Evolutionary conservation across 108 stramenopile genomes (phyloP), one percentile per base, ranked within the genome.

Genomic region (Nannochloropsis gaditana): DNA sequence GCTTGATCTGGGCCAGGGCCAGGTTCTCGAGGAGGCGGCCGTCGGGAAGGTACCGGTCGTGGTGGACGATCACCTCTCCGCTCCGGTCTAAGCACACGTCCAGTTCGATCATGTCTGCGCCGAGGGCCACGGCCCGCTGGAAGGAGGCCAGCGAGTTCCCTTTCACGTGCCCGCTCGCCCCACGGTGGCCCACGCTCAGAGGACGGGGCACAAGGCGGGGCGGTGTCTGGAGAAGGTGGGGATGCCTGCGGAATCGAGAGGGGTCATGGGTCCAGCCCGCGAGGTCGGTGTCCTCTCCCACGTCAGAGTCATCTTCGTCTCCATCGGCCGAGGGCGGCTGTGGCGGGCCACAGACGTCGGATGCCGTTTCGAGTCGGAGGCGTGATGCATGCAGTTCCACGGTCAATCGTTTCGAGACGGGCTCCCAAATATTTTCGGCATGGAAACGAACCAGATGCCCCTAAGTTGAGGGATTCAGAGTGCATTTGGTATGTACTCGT

Each of bases 41-140:
- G n/a, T 73, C 59, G 3, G 59, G 59, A 15, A 73, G 8, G 59
- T 73, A 73, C 8, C 59, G 59, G 6, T 73, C 59, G 6, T 73
- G 59, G 59, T 73, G 59, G 19, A 73, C 59, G 19, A 73, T n/a
- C 59, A 73, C 15, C 15, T 73, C 59, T n/a, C 59, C 59, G 19
- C 19, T n/a, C 59, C 59, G 59, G 59, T 73, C 59, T 15, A 73
- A n/a, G 59, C 59, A 73, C 59, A 73, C 59, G 59, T 73, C 59
- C 59, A 73, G n/a, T n/a, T 73, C 59, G n/a, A 73, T 73, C 59
- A 73, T 73, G n/a, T 73, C 59, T n/a, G 59, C 59, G 59, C 59
- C 59, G 19, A 73, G n/a, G 59, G 59, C 59, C 15, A 73, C 59
- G 0, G 59, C 59, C 15, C n/a, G 59, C 19, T 73, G 59, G 59